Evolutionary conservation across 2,329 filamentous ascomycete genomes (phyloP), one percentile per base, ranked within the genome.

Genomic region (Albophoma yamanashiensis): DNA sequence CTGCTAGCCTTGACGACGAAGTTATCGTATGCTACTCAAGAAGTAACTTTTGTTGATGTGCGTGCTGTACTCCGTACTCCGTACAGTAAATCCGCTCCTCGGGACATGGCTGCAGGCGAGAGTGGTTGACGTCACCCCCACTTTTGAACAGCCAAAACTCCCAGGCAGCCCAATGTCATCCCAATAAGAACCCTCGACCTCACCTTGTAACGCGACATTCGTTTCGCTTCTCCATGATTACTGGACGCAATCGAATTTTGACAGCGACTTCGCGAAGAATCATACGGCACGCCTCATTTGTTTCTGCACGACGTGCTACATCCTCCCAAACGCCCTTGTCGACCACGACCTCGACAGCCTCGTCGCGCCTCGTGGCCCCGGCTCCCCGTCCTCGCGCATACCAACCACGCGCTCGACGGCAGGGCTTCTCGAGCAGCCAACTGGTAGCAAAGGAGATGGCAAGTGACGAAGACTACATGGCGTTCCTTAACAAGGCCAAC

Each of bases 401-500:
- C 31, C 50, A 22, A 22, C 6, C 50, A 12, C 25, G 27, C 17
- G 17, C 15, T 47, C 40, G 39, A 31, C 45, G 45, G 39, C 63
- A 65, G 65, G 50, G 53, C 58, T 63, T 70, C 43, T 65, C 64
- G 52, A 67, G 59, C 47, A 65, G 58, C 22, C 38, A 34, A 27
- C 42, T 34, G 8, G 20, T 20, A 6, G 52, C 56, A 53, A n/a
- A 43, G 15, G 14, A 40, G 20, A 91, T 90, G 88, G 83, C 86
- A 9, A 87, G 86, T 59, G 91, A 96, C 79, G 85, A 89, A 62
- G 88, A 89, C 63, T 97, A 96, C 78, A 83, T 86, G 74, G 79
- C 88, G 62, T 96, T 97, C 71, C 80, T 97, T 60, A 82, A 94
- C 71, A 94, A 94, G 78, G 91, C 91, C 59, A 96, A 96, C 76